Conservation (phyloP, 257 asterid genomes). For the Capsicum chinense region DNA sequence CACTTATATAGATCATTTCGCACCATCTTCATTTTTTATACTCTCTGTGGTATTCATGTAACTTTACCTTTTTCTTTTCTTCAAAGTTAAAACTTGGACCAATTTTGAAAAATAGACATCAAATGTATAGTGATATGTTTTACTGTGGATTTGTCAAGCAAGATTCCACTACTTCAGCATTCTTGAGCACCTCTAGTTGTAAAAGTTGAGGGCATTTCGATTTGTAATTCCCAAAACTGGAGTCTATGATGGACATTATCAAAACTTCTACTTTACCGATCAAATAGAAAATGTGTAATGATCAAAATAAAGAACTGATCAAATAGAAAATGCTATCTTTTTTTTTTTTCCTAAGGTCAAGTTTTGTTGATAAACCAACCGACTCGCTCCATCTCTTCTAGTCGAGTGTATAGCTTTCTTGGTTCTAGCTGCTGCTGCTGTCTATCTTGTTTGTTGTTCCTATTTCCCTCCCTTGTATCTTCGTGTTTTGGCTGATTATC, state of each 20-base stretch:
- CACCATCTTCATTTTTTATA: neutral
- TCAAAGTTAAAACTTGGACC: neutral
- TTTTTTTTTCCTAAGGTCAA: neutral
- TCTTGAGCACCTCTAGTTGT: neutral
- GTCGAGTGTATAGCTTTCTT: too few species aligned
- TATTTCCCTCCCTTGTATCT: too few species aligned
- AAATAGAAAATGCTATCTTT: too few species aligned
- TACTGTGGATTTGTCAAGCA: neutral
- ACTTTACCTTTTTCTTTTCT: neutral
- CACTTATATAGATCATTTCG: neutral
- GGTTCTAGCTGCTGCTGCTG: too few species aligned
- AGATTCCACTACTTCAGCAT: slow-evolving; percentile 13
- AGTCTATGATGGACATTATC: neutral
- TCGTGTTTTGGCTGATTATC: too few species aligned
- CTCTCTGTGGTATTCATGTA: neutral
- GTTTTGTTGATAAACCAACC: too few species aligned
- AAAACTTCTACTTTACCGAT: neutral
- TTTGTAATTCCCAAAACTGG: neutral
- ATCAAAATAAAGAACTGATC: too few species aligned
- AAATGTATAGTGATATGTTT: neutral
- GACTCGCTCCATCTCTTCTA: too few species aligned
- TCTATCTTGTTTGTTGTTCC: too few species aligned
- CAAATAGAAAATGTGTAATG: slow-evolving; percentile 21
- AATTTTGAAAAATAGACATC: neutral
- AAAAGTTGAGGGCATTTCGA: neutral